Base-by-base conservation (phyloP, 2,329 filamentous ascomycete species). In the Didymella sp. region DNA sequence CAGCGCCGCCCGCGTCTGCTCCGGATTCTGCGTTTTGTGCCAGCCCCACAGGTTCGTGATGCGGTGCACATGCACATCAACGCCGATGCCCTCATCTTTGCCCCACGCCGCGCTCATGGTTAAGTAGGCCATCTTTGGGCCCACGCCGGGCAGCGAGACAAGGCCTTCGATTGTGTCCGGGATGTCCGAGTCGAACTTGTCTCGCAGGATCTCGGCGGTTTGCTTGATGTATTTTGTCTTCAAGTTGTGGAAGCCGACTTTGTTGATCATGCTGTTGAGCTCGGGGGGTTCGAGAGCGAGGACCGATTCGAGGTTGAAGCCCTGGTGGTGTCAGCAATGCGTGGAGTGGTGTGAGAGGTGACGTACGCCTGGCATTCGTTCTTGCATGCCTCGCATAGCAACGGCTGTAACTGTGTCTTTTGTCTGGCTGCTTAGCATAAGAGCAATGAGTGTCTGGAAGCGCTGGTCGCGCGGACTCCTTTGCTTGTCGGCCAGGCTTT, bases 31-130 rank as follows among this genome's bases (percentile, higher is more conserved):
- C 2, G 89, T 94, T 74, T 85, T 86, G 74, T 96, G 86, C 93
- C 93, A 97, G 3, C 91, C 90, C 92, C 92, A 96, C 25, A 96
- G 81, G 77, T 96, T 96, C 48, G 92, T 94, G 76, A 97, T 96
- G 52, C 93, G 89, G 77, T 96, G 93, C 3, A 97, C 93, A 76
- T 97, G 93, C 5, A 96, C 92, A 74, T 97, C 93, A 45, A 97
- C 93, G 24, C 93, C 93, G 62, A 97, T 96, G 7, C 93, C 93
- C 64, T 88, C 83, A 46, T 86, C 82, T 41, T 82, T 79, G 2
- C 86, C 86, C 89, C 89, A 83, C 70, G 89, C 91, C 0, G 89
- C 89, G 43, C 88, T 89, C 80, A 96, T 85, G 73, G 90, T 94
- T 21, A 97, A 84, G 74, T 95, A 93, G 12, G 89, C 92, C 93